Base-by-base conservation (phyloP, 208 protist genomes). In the Crithidia fasciculata region DNA sequence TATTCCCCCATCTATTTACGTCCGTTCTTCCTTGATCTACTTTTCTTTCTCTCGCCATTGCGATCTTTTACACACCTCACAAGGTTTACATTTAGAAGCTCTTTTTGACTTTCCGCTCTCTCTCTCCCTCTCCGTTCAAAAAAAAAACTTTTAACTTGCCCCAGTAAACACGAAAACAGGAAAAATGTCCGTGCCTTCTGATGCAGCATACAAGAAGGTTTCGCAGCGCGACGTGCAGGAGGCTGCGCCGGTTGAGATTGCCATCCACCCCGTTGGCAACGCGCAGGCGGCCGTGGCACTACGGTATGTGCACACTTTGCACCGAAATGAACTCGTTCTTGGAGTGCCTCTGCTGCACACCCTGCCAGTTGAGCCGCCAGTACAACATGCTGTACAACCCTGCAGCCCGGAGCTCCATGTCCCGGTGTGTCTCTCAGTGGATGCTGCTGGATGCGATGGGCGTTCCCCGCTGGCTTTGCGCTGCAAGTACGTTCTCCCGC, bases 381-480 rank as follows among this genome's bases (percentile, higher is more conserved):
- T 76, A 63, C 69, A 86, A 86, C 63, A 80, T 86, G 81, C 13
- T 86, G 3, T 83, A 78, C 36, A 72, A 82, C 72, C 37, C n/a
- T 52, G 12, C 53, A 28, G 16, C 53, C 78, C n/a, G 2, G 52
- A 77, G 15, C 40, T 83, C 18, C 64, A 76, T 45, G 12, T 73
- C 28, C 70, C 68, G 8, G 41, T 72, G 45, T 78, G 78, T n/a
- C 2, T 68, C n/a, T 1, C 19, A 7, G 3, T 78, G 2, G n/a
- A 40, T 28, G 13, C 2, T 58, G 8, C 65, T 78, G n/a, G 44
- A 62, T 9, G 10, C 40, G 7, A 4, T 43, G 1, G 67, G 69
- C 18, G 43, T 76, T 8, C 67, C n/a, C 60, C 18, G 55, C 59
- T 12, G 19, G 16, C 36, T 78, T 75, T 53, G 57, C 16, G n/a